phyloP scores from a whole-genome alignment of 768 basidiomycete genomes.

The Leucocoprinus leucothites region DNA sequence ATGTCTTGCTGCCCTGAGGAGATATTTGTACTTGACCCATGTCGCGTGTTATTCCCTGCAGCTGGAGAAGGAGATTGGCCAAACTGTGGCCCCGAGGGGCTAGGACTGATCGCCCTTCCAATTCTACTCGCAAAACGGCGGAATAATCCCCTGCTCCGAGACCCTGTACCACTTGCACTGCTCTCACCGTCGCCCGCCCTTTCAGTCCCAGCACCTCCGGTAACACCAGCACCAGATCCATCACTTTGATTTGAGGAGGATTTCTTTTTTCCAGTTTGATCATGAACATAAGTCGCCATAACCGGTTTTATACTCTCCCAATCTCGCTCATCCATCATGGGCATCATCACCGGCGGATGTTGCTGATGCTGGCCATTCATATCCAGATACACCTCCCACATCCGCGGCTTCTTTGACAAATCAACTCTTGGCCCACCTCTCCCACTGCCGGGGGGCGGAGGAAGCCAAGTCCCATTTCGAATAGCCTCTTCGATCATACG shows the following conservation, averaged over 20 bases:
- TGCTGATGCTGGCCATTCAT: constrained; percentile 12
- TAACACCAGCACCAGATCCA: not conserved
- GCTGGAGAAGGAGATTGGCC: not conserved
- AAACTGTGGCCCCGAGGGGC: not conserved
- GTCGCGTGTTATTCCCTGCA: constrained; percentile 1
- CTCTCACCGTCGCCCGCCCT: not conserved
- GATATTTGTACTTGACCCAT: not conserved
- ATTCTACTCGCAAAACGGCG: not conserved
- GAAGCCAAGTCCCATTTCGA: constrained; percentile 58
- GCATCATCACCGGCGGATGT: not conserved
- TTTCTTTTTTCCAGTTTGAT: not conserved
- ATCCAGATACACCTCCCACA: constrained; percentile 46
- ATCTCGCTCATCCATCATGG: constrained; percentile 11
- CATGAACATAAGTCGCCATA: constrained; percentile 14
- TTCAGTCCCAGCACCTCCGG: not conserved
- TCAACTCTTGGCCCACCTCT: constrained; percentile 30
- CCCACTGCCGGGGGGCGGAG: constrained; percentile 25
- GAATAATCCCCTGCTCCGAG: not conserved
- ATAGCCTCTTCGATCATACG: constrained; percentile 62
- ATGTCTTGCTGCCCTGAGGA: constrained; percentile 4
- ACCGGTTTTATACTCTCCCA: constrained; percentile 20
- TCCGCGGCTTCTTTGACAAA: constrained; percentile 40
- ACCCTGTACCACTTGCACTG: not conserved
- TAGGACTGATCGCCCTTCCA: not conserved
- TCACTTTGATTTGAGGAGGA: not conserved